Percentiles rank a stretch among this genome's conserved stretches.
Evolutionary conservation across 2,329 filamentous ascomycete genomes (phyloP).

Genomic region (Pseudogymnoascus sp.): DNA sequence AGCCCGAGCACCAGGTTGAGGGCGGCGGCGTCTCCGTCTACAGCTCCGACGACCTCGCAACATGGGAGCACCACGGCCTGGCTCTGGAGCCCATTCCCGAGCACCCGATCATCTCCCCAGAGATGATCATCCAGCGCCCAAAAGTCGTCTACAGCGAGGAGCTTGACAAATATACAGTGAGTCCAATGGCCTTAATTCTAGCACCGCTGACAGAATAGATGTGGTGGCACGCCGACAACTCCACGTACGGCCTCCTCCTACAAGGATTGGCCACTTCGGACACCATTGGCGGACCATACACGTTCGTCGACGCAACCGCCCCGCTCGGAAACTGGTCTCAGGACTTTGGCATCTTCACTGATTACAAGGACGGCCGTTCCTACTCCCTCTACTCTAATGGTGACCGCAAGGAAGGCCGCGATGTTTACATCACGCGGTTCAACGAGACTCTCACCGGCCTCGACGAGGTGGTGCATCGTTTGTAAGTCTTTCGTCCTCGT

Average conservation of each 20-base stretch:
- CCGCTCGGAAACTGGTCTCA: slow-evolving; percentile 56
- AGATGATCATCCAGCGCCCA: slow-evolving; percentile 52
- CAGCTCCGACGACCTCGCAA: slow-evolving; percentile 52
- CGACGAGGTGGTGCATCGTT: slow-evolving; percentile 44
- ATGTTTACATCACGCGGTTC: slow-evolving; percentile 48
- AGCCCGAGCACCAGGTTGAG: slow-evolving; percentile 48
- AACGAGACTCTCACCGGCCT: slow-evolving; percentile 44
- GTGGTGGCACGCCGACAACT: slow-evolving; percentile 56
- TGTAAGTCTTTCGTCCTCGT: slow-evolving; percentile 18
- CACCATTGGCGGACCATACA: slow-evolving; percentile 32
- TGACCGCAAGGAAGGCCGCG: slow-evolving; percentile 44
- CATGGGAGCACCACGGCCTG: slow-evolving; percentile 49
- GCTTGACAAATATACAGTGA: slow-evolving; percentile 47
- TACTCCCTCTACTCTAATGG: slow-evolving; percentile 55
- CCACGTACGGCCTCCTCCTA: slow-evolving; percentile 46
- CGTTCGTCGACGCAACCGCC: slow-evolving; percentile 40
- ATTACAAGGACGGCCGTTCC: slow-evolving; percentile 47
- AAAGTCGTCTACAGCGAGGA: slow-evolving; percentile 52
- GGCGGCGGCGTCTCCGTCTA: slow-evolving; percentile 54
- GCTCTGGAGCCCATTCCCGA: slow-evolving; percentile 48
- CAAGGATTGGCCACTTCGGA: slow-evolving; percentile 49
- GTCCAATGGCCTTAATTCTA: slow-evolving; percentile 10
- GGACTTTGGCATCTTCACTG: slow-evolving; percentile 53
- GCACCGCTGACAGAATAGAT: slow-evolving; percentile 30
- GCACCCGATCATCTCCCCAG: slow-evolving; percentile 45